Percentiles rank a stretch among this genome's conserved stretches.
Conservation (phyloP, 1,284 basidiomycete genomes). For the Cryptococcus floricola region DNA sequence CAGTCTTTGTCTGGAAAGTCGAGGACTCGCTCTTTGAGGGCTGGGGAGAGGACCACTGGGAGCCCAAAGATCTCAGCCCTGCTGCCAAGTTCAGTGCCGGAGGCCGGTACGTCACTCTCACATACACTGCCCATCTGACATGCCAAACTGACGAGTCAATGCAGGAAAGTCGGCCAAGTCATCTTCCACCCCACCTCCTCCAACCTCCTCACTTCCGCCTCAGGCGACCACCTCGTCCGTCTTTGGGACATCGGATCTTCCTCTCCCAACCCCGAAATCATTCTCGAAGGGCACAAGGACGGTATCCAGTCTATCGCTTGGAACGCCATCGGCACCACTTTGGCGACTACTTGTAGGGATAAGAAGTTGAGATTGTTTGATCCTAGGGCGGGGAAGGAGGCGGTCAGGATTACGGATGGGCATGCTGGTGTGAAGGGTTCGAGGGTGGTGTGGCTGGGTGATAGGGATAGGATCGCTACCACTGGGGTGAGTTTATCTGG, state of each 20-base stretch:
- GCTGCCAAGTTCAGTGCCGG: slow-evolving; percentile 51
- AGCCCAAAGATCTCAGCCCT: slow-evolving; percentile 78
- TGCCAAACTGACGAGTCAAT: slow-evolving; percentile 16
- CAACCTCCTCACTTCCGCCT: slow-evolving; percentile 80
- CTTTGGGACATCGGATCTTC: slow-evolving; percentile 81
- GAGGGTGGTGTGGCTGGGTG: slow-evolving; percentile 86
- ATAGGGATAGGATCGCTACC: slow-evolving; percentile 78
- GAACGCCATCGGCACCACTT: slow-evolving; percentile 72
- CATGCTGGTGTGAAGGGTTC: slow-evolving; percentile 93
- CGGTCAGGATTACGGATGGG: slow-evolving; percentile 77
- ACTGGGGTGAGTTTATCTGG: slow-evolving; percentile 59
- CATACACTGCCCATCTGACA: background rate
- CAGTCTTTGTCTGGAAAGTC: slow-evolving; percentile 81
- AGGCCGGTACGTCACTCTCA: slow-evolving; percentile 36
- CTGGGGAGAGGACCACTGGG: slow-evolving; percentile 82
- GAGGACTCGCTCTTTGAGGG: slow-evolving; percentile 66
- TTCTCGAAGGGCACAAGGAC: slow-evolving; percentile 75
- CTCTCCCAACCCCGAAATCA: slow-evolving; percentile 58
- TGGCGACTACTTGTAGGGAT: slow-evolving; percentile 77
- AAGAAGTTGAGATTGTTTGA: slow-evolving; percentile 90
- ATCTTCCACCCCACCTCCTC: slow-evolving; percentile 89
- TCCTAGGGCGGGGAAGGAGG: slow-evolving; percentile 69
- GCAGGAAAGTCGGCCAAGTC: slow-evolving; percentile 89
- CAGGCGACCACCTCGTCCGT: slow-evolving; percentile 83
- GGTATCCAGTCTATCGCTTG: slow-evolving; percentile 83